phyloP scores from a whole-genome alignment of 768 basidiomycete species.

The Trametes punicea region DNA sequence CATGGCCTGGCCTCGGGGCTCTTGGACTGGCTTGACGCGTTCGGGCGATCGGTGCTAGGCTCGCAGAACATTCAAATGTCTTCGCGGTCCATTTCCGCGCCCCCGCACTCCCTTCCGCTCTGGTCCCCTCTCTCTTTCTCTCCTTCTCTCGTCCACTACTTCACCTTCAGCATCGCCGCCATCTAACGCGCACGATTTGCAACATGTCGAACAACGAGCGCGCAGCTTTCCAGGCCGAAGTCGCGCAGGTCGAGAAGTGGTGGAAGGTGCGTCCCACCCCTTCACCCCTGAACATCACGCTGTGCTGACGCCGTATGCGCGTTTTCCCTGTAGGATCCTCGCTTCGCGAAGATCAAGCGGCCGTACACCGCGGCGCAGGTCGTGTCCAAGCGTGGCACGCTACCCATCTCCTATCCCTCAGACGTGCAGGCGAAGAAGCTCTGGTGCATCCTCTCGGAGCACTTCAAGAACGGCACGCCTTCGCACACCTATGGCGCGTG shows the following conservation, averaged over 20 bases:
- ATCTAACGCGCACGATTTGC: neutral
- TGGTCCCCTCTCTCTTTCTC: constrained; percentile 2
- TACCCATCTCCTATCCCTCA: constrained; percentile 84
- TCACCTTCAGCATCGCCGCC: neutral
- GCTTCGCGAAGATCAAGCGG: constrained; percentile 82
- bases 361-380: constrained; percentile 94
- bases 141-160: neutral
- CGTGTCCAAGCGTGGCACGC: constrained; percentile 88
- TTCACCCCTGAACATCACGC: neutral
- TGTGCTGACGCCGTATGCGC: neutral
- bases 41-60: constrained; percentile 21
- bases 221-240: constrained; percentile 73
- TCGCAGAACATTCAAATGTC: constrained; percentile 14
- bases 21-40: constrained; percentile 3
- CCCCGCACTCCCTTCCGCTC: constrained; percentile 20
- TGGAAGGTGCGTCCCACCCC: constrained; percentile 65
- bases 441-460: constrained; percentile 68
- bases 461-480: constrained; percentile 72
- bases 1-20: constrained; percentile 10
- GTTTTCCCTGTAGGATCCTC: constrained; percentile 57
- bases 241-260: constrained; percentile 84
- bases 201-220: constrained; percentile 66
- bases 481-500: constrained; percentile 98
- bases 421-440: constrained; percentile 85
- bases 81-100: constrained; percentile 7